These are phyloP conservation scores for Pulveroboletus sp. DNA, from an alignment of 768 basidiomycete species.

Conservation along the genomic window DNA sequence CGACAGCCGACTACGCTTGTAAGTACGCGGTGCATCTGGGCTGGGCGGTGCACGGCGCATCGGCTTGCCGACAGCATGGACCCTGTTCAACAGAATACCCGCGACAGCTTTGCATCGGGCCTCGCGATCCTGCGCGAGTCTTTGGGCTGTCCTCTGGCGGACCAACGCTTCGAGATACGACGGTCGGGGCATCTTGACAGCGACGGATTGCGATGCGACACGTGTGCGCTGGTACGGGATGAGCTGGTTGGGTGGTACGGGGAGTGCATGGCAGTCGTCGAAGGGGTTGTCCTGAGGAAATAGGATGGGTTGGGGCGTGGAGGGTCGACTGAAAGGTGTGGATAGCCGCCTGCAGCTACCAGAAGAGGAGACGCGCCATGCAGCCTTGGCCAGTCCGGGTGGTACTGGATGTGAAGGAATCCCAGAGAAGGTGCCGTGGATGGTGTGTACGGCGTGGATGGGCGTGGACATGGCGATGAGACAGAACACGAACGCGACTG, in stretches of 20 bases:
- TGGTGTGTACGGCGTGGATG: constrained; percentile 29
- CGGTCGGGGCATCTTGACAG: constrained; percentile 24
- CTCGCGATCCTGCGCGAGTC: constrained; percentile 36
- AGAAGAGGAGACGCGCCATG: constrained; percentile 25
- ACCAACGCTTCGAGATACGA: constrained; percentile 24
- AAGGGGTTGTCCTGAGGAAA: constrained; percentile 29
- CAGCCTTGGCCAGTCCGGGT: constrained; percentile 21
- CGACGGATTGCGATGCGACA: constrained; percentile 25
- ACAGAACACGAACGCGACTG: constrained; percentile 6
- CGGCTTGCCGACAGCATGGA: constrained; percentile 51
- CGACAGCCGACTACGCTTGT: constrained; percentile 54
- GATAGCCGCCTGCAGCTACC: constrained; percentile 30
- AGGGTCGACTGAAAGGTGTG: constrained; percentile 6
- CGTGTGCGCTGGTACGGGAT: constrained; percentile 27
- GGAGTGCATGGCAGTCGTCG: constrained; percentile 22
- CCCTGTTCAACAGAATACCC: constrained; percentile 53
- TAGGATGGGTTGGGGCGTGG: constrained; percentile 13
- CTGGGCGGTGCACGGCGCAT: constrained; percentile 41
- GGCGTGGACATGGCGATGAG: constrained; percentile 26
- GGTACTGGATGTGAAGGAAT: constrained; percentile 22
- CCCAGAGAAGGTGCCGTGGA: constrained; percentile 32
- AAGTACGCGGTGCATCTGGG: constrained; percentile 34
- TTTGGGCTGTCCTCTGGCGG: constrained; percentile 31
- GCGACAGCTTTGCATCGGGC: constrained; percentile 53
- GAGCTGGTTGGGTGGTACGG: constrained; percentile 4